phyloP scores from a whole-genome alignment of 352 stramenopile genomes.

The Globisporangium irregulare region DNA sequence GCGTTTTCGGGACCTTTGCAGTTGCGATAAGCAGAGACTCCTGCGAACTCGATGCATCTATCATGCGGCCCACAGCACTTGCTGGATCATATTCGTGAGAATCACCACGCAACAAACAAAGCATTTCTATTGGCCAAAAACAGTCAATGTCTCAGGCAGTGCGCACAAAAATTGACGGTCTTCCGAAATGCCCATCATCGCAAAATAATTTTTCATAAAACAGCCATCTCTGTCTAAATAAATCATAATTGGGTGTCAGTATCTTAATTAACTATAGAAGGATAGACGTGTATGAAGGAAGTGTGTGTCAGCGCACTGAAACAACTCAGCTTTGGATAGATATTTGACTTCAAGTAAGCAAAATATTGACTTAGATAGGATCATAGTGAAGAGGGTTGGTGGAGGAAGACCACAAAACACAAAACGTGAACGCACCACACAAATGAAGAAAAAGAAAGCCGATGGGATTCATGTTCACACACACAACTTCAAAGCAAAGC shows the following conservation, averaged over 20 bases:
- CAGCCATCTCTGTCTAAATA: background rate
- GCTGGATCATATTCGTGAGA: background rate
- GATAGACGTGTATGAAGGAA: background rate
- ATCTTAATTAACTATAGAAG: background rate
- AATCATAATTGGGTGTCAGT: too few species aligned
- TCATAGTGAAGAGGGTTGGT: background rate
- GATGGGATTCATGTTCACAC: background rate
- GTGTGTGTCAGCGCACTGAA: background rate
- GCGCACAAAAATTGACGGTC: background rate
- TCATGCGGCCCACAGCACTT: background rate
- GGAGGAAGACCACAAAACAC: background rate
- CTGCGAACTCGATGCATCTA: too few species aligned
- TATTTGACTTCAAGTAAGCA: background rate
- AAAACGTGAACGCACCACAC: background rate
- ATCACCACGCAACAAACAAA: background rate
- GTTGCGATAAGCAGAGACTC: too few species aligned
- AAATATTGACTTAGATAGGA: background rate
- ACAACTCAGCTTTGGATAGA: background rate
- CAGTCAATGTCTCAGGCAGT: background rate
- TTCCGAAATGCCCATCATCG: background rate
- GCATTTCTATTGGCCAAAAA: background rate
- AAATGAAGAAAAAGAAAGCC: background rate
- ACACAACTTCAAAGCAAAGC: background rate
- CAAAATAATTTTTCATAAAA: background rate
- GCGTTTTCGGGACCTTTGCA: too few species aligned